Evolutionary conservation across 176 grass and related monocot species (phyloP), one percentile per base, ranked within the genome.

Genomic region (Canna indica): DNA sequence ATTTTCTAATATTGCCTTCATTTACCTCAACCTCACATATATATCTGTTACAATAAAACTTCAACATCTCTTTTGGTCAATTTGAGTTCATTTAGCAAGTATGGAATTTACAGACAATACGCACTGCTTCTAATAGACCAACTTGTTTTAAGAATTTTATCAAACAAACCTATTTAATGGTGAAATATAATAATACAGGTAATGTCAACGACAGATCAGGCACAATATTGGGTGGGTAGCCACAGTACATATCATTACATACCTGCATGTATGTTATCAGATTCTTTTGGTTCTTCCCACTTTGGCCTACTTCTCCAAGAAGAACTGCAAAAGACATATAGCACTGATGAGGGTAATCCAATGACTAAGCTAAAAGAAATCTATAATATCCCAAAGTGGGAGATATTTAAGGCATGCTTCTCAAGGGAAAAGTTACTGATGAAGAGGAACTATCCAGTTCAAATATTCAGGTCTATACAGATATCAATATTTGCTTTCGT

Each of bases 391-490:
- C 90, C 89, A 69, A 85, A 75, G 69, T 90, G 83, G 86, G 77
- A 87, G 64, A 81, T 87, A 81, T 97, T 97, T 84, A 92, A 79
- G 69, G 84, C 89, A 80, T 92, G 94, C 68, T 81, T 97, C 68
- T 85, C 89, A 75, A 91, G 89, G 76, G 89, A 97, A 77, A 47
- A 85, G 31, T 71, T 97, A 64, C 82, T 92, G 20, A 57, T 92
- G 27, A 97, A 90, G 75, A 80, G 94, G 76, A 97, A 97, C 67
- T 90, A 82, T n/a, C 82, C 85, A 0, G 48, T 97, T 66, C 94
- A 97, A 41, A 85, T 97, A 77, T 97, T 97, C 86, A 97, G 92
- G 81, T 81, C 54, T 67, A 79, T 97, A 75, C 94, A 97, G 66
- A 90, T 97, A 52, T 69, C 71, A 69, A 64, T 97, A 59, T 58